Base-by-base conservation (phyloP, 1,284 basidiomycete genomes). In the Kalmanozyma brasiliensis region DNA sequence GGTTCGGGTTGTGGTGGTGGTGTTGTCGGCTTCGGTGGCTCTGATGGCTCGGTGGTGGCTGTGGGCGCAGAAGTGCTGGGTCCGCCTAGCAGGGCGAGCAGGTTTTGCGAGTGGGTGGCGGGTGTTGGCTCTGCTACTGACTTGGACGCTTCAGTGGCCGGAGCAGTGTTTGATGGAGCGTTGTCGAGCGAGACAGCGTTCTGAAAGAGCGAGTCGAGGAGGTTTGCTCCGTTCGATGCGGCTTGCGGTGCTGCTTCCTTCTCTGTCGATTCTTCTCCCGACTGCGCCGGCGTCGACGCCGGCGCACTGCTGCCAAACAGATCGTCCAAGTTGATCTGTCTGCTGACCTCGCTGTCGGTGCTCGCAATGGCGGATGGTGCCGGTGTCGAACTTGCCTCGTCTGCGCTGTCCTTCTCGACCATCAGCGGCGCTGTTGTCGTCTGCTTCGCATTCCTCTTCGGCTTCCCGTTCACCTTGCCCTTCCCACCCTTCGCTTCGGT, bases 321-420 rank as follows among this genome's bases (percentile, higher is more conserved):
- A 11, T 60, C 69, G 24, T 73, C 63, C 11, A 68, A 40, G 36
- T 47, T 66, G 46, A 75, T 75, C 42, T 63, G 53, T n/a, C 47
- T 48, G 10, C 48, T 22, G 14, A 8, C 44, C 17, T 45, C 47
- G n/a, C 30, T 40, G 26, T 59, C 47, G n/a, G n/a, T 3, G 22
- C 23, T 8, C 22, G 19, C 26, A 22, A 10, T 23, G 22, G 36
- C 11, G 34, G 23, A 10, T n/a, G n/a, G 24, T 38, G 19, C 26
- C 52, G n/a, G n/a, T 14, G 35, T 34, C 1, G 55, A 34, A 8
- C 26, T 52, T 7, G 34, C 36, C 11, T 64, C 57, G n/a, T 33
- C 59, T 6, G 46, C 49, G 6, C 23, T 49, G 44, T 48, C 63
- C 32, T 56, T 52, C 16, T 57, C 60, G 10, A 46, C 57, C 19